These are phyloP conservation scores for Colletotrichum australisinense DNA, from an alignment of 2,329 filamentous ascomycete species.

Conservation along the genomic window DNA sequence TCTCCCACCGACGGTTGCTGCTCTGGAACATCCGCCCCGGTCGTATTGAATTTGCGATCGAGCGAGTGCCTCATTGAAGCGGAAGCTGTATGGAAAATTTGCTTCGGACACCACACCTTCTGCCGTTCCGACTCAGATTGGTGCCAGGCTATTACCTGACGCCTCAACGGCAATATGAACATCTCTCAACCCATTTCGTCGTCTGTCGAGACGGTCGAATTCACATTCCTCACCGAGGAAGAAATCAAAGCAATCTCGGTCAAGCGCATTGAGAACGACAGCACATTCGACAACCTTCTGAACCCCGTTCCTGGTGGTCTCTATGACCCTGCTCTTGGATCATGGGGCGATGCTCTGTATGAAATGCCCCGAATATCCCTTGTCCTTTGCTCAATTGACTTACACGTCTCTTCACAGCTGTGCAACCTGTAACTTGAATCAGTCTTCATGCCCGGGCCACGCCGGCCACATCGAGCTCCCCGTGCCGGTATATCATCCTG, in stretches of 20 bases:
- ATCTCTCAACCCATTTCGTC: slow-evolving; percentile 86
- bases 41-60: slow-evolving; percentile 21
- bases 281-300: slow-evolving; percentile 91
- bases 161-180: slow-evolving; percentile 63
- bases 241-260: slow-evolving; percentile 93
- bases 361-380: slow-evolving; percentile 43
- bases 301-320: slow-evolving; percentile 92
- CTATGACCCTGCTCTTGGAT: slow-evolving; percentile 91
- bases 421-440: slow-evolving; percentile 89
- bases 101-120: slow-evolving; percentile 14
- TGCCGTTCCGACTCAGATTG: slow-evolving; percentile 14
- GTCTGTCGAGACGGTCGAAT: slow-evolving; percentile 87
- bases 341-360: slow-evolving; percentile 87
- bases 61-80: slow-evolving; percentile 8
- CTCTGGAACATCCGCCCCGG: not conserved
- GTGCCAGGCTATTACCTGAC: slow-evolving; percentile 26
- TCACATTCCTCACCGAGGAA: slow-evolving; percentile 82
- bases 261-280: slow-evolving; percentile 91
- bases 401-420: slow-evolving; percentile 67
- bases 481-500: slow-evolving; percentile 93
- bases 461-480: slow-evolving; percentile 95
- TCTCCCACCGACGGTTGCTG: not conserved
- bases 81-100: slow-evolving; percentile 31
- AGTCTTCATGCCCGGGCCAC: slow-evolving; percentile 88
- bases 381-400: slow-evolving; percentile 24